Conservation (phyloP, 805 yeast species). For the Hanseniaspora valbyensis region DNA sequence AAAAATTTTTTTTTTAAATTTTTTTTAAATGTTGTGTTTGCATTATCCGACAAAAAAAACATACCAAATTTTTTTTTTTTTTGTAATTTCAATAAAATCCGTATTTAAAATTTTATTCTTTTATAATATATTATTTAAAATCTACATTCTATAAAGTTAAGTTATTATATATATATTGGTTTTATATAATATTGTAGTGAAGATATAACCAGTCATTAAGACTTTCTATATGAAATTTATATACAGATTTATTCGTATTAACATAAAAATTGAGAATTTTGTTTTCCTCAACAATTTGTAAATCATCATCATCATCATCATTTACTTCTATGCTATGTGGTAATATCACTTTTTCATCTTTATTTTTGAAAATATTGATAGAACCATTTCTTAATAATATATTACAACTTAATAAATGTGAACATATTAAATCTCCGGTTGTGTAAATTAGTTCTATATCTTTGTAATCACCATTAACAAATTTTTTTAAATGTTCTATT, state of each 20-base stretch:
- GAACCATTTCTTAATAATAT: slow-evolving; percentile 10
- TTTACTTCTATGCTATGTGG: neutral
- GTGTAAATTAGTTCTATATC: slow-evolving; percentile 2
- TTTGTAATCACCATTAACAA: neutral
- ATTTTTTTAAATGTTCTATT: neutral
- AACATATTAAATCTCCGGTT: slow-evolving; percentile 24
- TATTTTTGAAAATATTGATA: slow-evolving; percentile 1
- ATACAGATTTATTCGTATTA: slow-evolving; percentile 19
- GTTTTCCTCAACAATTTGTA: neutral
- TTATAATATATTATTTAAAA: no score
- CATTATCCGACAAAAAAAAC: no score
- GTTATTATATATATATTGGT: neutral
- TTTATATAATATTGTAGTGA: slow-evolving; percentile 27
- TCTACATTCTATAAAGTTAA: no score
- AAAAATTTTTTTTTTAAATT: no score
- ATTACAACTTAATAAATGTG: slow-evolving; percentile 27
- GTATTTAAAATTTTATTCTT: no score
- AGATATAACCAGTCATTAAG: slow-evolving; percentile 30
- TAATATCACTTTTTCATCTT: neutral
- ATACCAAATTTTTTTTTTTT: no score
- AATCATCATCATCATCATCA: neutral
- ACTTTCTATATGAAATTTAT: slow-evolving; percentile 22
- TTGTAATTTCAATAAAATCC: no score
- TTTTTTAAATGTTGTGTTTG: no score
- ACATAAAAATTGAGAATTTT: slow-evolving; percentile 22